Percentiles rank a stretch among this genome's conserved stretches.
These are phyloP conservation scores for Mycena capillaripes DNA, from an alignment of 768 basidiomycete species.

Conservation along the genomic window DNA sequence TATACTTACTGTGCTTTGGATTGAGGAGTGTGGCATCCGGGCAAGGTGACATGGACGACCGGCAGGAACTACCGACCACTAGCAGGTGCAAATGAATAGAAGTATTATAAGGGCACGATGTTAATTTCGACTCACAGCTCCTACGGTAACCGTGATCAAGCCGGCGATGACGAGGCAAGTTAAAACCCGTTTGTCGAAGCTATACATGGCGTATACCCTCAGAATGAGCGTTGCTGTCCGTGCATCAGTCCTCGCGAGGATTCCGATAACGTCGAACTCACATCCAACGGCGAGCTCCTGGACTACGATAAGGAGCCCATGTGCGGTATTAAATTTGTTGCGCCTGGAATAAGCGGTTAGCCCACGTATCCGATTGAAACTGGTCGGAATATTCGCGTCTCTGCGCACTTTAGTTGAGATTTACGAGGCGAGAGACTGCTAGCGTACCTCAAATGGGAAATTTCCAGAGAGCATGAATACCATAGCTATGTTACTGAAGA, in stretches of 20 bases:
- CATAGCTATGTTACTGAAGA: not conserved
- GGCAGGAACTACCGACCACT: not conserved
- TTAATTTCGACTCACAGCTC: not conserved
- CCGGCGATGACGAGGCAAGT: not conserved
- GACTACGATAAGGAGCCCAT: not conserved
- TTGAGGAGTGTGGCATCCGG: not conserved
- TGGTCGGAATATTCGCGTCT: not conserved
- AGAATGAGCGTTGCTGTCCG: not conserved
- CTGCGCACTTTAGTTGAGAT: not conserved
- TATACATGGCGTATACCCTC: conserved; percentile 5
- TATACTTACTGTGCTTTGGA: not conserved
- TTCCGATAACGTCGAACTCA: not conserved
- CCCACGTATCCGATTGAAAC: not conserved
- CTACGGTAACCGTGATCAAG: not conserved
- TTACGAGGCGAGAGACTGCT: not conserved
- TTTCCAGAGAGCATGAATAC: not conserved
- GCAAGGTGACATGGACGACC: not conserved
- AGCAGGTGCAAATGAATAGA: too few relatives aligned
- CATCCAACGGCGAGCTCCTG: not conserved
- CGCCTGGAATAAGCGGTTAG: not conserved
- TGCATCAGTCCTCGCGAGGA: not conserved
- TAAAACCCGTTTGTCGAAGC: not conserved
- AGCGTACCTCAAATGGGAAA: not conserved
- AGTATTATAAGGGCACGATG: not conserved
- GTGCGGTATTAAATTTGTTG: not conserved